Percentiles rank a stretch among this genome's conserved stretches.
phyloP scores from a whole-genome alignment of 768 basidiomycete species.

The Auricularia sp. region DNA sequence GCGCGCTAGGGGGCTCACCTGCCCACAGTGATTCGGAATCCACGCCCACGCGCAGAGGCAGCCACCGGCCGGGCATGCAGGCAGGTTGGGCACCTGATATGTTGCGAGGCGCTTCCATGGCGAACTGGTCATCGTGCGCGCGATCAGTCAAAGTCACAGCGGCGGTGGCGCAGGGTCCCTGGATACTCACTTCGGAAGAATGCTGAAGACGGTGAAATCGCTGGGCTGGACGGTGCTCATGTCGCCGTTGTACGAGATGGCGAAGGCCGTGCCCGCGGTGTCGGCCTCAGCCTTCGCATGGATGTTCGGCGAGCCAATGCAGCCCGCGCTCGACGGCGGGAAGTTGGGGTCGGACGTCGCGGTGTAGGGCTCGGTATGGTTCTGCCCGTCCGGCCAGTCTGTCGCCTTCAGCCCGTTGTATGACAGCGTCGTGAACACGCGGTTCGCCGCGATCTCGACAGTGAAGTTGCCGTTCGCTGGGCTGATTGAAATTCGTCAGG shows the following conservation, averaged over 20 bases:
- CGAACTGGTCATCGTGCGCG: slow-evolving; percentile 1
- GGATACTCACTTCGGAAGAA: slow-evolving; percentile 1
- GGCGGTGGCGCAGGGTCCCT: background rate
- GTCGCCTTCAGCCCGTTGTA: slow-evolving; percentile 1
- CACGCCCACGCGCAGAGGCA: slow-evolving; percentile 4
- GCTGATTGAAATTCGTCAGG: background rate
- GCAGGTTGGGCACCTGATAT: slow-evolving; percentile 4
- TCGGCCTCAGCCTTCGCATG: background rate
- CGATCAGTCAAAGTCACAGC: background rate
- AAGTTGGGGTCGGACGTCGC: background rate
- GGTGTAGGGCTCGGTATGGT: background rate
- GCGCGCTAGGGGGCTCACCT: background rate
- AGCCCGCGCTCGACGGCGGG: background rate
- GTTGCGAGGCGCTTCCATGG: slow-evolving; percentile 8
- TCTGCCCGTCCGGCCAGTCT: slow-evolving; percentile 2
- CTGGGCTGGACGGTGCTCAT: background rate
- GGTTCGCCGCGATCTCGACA: slow-evolving; percentile 3
- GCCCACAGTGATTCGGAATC: slow-evolving; percentile 1
- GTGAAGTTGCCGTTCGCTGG: slow-evolving; percentile 4
- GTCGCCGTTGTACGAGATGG: slow-evolving; percentile 4
- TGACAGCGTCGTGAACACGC: slow-evolving; percentile 2
- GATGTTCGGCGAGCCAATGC: background rate
- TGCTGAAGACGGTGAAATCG: slow-evolving; percentile 3
- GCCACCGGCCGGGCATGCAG: slow-evolving; percentile 6
- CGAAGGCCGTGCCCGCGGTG: slow-evolving; percentile 4